Percentiles rank a stretch among this genome's conserved stretches.
Evolutionary conservation across 202 grass and related monocot genomes (phyloP).

Genomic region (Eragrostis tef): DNA sequence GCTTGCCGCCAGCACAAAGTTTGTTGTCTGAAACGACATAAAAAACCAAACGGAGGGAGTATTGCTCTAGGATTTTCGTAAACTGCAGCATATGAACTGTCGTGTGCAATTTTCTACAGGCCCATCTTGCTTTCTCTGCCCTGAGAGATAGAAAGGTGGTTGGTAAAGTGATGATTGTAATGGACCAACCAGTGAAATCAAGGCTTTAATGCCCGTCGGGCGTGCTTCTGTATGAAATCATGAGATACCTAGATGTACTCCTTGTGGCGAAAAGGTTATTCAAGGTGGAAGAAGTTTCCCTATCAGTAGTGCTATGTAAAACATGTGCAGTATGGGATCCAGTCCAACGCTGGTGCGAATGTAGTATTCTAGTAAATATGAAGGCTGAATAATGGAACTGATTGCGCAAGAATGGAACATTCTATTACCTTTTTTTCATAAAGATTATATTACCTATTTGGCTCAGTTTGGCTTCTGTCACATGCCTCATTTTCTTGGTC

Average conservation of each 20-base stretch:
- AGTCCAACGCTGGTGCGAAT: background rate
- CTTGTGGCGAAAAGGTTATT: background rate
- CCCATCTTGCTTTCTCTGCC: constrained; percentile 79
- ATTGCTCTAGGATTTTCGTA: background rate
- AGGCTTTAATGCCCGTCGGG: constrained; percentile 54
- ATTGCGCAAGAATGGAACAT: background rate
- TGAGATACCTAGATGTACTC: background rate
- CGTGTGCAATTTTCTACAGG: constrained; percentile 51
- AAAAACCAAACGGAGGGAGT: too few species aligned
- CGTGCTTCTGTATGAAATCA: background rate
- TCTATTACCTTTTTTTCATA: too few species aligned
- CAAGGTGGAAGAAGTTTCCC: background rate
- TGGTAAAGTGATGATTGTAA: constrained; percentile 84
- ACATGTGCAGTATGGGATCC: background rate
- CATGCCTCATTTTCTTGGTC: too few species aligned
- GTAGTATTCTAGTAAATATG: background rate
- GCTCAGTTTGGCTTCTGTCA: background rate
- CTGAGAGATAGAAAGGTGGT: constrained; percentile 82
- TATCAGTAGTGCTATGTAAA: constrained; percentile 12
- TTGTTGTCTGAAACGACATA: too few species aligned
- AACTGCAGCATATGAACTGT: background rate
- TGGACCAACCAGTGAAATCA: constrained; percentile 59
- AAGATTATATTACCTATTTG: background rate
- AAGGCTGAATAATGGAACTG: background rate
- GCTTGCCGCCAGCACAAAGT: too few species aligned